Conservation (phyloP, 129 eudicot species). For the Artemisia annua region DNA sequence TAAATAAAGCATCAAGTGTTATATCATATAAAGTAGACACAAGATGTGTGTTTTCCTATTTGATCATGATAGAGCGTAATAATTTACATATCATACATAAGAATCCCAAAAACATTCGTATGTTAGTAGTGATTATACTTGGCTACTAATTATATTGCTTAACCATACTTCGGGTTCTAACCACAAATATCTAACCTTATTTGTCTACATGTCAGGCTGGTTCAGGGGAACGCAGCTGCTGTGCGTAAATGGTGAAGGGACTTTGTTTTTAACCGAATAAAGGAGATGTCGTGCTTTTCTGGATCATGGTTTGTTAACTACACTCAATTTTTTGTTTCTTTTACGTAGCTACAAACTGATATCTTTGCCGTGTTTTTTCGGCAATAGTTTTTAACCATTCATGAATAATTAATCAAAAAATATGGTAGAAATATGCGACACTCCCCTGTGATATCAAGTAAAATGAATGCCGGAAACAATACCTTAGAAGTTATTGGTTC, state of each 20-base stretch:
- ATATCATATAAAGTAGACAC: too few species aligned
- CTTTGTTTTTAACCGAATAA: conserved; percentile 79
- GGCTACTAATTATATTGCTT: background rate
- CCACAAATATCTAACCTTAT: conserved; percentile 2
- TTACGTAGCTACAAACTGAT: conserved; percentile 4
- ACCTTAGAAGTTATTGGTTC: too few species aligned
- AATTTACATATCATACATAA: background rate
- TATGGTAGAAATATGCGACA: too few species aligned
- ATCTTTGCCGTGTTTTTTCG: too few species aligned
- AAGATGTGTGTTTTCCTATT: too few species aligned
- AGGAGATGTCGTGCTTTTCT: conserved; percentile 97
- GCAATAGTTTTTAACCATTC: too few species aligned
- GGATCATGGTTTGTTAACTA: conserved; percentile 90
- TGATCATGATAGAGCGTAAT: background rate
- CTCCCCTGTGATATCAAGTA: too few species aligned
- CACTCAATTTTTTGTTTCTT: background rate
- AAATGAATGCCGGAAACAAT: too few species aligned
- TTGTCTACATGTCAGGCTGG: conserved; percentile 64
- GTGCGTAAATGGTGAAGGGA: conserved; percentile 78
- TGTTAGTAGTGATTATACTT: background rate
- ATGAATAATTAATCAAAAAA: background rate
- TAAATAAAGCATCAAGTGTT: too few species aligned
- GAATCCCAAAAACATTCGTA: background rate
- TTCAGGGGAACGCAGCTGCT: conserved; percentile 87
- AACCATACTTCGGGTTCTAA: conserved; percentile 9